These are phyloP conservation scores for Parachlorella kessleri DNA, from an alignment of 139 green algal species.

Conservation along the genomic window DNA sequence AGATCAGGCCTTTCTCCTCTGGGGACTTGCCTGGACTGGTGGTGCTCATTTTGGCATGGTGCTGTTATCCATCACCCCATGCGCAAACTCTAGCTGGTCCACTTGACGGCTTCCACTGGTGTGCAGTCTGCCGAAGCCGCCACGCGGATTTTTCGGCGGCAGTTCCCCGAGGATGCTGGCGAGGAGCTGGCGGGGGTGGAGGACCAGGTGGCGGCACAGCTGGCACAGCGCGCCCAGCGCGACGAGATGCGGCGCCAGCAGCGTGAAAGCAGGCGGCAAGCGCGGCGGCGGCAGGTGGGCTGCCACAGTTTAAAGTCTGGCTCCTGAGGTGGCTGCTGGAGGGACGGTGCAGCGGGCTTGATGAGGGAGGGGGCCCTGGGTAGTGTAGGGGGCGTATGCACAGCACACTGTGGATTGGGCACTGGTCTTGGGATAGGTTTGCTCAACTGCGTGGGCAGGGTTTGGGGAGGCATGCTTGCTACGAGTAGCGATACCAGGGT, in stretches of 20 bases:
- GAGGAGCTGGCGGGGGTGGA: conserved; percentile 33
- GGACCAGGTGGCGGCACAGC: conserved; percentile 20
- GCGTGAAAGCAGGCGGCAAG: conserved; percentile 3
- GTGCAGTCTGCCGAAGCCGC: conserved; percentile 45
- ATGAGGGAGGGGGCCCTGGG: too few relatives aligned
- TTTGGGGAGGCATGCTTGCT: too few relatives aligned
- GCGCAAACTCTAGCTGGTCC: too few relatives aligned
- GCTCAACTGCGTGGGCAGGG: too few relatives aligned
- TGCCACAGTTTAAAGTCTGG: neutral
- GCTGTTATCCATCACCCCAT: neutral
- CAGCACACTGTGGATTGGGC: too few relatives aligned
- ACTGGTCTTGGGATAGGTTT: too few relatives aligned
- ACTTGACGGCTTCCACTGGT: too few relatives aligned
- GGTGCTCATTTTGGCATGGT: too few relatives aligned
- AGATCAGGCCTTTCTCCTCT: too few relatives aligned
- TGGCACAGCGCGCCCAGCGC: conserved; percentile 23
- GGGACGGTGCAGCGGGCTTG: neutral
- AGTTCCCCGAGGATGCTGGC: conserved; percentile 22
- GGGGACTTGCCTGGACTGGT: too few relatives aligned
- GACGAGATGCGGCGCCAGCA: conserved; percentile 26
- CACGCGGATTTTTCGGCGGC: conserved; percentile 25
- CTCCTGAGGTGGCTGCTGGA: neutral
- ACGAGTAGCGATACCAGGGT: too few relatives aligned
- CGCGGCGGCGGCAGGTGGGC: conserved; percentile 3
- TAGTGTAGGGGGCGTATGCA: too few relatives aligned